phyloP scores from a whole-genome alignment of 306 rosid genomes.

The Lathyrus aphaca region DNA sequence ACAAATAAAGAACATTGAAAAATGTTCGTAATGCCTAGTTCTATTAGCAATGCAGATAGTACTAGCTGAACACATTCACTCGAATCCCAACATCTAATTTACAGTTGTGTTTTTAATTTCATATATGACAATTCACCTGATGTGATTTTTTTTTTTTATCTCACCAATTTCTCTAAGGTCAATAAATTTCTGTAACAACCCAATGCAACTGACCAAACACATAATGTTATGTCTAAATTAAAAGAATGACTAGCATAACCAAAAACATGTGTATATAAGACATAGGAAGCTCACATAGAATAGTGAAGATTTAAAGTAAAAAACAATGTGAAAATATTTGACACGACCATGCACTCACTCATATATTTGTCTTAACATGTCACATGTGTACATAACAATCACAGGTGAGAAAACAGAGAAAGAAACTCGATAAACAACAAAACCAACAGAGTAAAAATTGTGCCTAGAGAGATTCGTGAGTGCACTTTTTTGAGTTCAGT shows the following conservation, averaged over 20 bases:
- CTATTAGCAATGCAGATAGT: too few relatives aligned
- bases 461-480: conserved; percentile 32
- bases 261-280: conserved; percentile 18
- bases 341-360: conserved; percentile 24
- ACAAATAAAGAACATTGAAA: too few relatives aligned
- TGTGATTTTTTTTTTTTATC: too few relatives aligned
- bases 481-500: conserved; percentile 35
- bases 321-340: conserved; percentile 10
- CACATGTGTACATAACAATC: conserved; percentile 54
- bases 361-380: conserved; percentile 52
- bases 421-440: conserved; percentile 7
- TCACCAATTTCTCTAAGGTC: background rate
- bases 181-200: conserved; percentile 18
- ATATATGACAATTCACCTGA: too few relatives aligned
- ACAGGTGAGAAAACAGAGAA: conserved; percentile 35
- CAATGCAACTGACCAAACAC: conserved; percentile 22
- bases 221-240: background rate
- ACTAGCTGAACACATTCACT: too few relatives aligned
- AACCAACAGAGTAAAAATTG: background rate
- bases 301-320: background rate
- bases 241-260: conserved; percentile 12
- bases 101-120: too few relatives aligned
- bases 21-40: too few relatives aligned
- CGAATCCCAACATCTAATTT: too few relatives aligned
- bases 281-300: conserved; percentile 37